Evolutionary conservation across 2,329 filamentous ascomycete species (phyloP), one percentile per base, ranked within the genome.

Genomic region (Teratosphaeria destructans): DNA sequence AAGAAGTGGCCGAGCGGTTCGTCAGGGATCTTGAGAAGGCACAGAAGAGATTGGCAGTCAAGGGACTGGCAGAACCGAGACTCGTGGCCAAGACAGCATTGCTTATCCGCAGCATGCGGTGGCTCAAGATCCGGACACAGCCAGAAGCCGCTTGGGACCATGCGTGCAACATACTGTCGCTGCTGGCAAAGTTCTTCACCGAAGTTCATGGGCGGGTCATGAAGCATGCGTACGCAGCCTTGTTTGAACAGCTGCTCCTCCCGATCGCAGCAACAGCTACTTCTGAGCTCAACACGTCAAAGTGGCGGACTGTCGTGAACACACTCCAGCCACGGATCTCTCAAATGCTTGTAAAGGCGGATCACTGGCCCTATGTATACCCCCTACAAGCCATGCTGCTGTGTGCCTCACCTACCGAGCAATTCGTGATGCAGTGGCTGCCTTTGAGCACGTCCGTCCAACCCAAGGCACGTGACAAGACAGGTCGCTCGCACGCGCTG

Each of bases 151-250:
- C 84, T 1, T 96, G 93, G 89, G 84, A 89, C 57, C 87, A 87
- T 64, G 90, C 91, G 0, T 97, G 93, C 75, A 89, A 95, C 60
- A 95, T 96, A 66, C 84, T 99, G 76, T 83, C 87, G 56, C 84
- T 86, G 0, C 77, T 99, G 34, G 91, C 89, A 6, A 88, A 85
- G 57, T 82, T 96, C 19, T 97, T 96, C 72, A 83, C 85, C 58
- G 87, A 85, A 66, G 89, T 90, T 4, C 93, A 96, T 68, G 94
- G 94, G 0, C 89, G 90, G 65, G 86, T 85, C 62, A 86, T 97
- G 69, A 99, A 99, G 73, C 88, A 93, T 66, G 90, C 92, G 0
- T 99, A 96, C 70, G 97, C 94, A 71, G 89, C 95, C 68, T 86
- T 96, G 26, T 82, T 99, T 57, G 90, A 95, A 67, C 88, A 89